Evolutionary conservation across 148 eudicot genomes (phyloP), one percentile per base, ranked within the genome.

Genomic region (Diospyros lotus): DNA sequence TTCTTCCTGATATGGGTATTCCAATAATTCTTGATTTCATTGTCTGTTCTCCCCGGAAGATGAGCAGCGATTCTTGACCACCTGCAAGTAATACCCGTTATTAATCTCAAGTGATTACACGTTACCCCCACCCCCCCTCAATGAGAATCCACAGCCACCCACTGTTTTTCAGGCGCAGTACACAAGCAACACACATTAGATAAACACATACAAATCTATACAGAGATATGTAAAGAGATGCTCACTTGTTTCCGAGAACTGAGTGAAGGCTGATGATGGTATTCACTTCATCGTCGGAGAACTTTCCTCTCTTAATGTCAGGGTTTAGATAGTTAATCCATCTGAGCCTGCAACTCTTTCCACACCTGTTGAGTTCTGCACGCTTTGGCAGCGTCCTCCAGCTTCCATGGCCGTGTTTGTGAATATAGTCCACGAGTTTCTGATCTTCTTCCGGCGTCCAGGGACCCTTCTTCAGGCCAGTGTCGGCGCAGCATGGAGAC

Each of bases 371-470:
- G 59, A 87, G 72, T 1, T 85, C 87, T 0, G 88, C 91, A 1
- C 52, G 77, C 81, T 73, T 87, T 13, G 91, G 85, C 48, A 87
- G 85, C 53, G 84, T 77, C 10, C 84, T 81, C 91, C 91, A 87
- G 15, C 84, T 87, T 58, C 87, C 88, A 76, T 69, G 82, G 74
- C 88, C 88, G 41, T 87, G 81, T 61, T 80, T 71, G 56, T 81
- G 80, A 70, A 87, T 79, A 78, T 87, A 85, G 46, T 81, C 75
- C 2, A 78, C 56, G 62, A 87, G 88, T 64, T 77, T 77, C 2
- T 83, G 78, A 76, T 87, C 91, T 50, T 87, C 91, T 11, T 87
- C 88, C 2, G 81, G 81, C 9, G 87, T 85, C 91, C 91, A 87
- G 45, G 91, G 87, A 58, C 91, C 91, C 75, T 83, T 87, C 88